Percentiles rank a stretch among this genome's conserved stretches.
phyloP scores from a whole-genome alignment of 306 rosid genomes.

The Fagus sylvatica region DNA sequence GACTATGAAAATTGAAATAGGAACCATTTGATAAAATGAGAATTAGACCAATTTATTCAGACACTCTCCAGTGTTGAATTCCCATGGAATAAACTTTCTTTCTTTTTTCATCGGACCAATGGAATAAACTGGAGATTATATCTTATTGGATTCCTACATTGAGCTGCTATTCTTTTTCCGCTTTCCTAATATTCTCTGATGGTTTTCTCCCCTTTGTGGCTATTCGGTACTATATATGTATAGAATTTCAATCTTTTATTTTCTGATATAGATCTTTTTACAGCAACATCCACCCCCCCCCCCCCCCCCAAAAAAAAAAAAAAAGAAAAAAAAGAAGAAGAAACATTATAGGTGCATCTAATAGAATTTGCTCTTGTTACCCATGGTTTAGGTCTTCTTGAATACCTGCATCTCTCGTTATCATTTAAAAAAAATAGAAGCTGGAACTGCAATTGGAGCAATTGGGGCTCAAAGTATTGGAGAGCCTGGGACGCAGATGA shows the following conservation, averaged over 20 bases:
- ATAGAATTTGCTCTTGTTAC: slow-evolving; percentile 5
- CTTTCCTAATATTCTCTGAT: background rate
- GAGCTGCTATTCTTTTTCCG: background rate
- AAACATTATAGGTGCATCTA: background rate
- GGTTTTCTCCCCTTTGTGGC: background rate
- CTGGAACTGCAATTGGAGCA: slow-evolving; percentile 92
- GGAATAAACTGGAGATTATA: background rate
- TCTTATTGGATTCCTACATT: background rate
- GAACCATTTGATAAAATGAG: background rate
- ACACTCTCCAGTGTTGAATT: background rate
- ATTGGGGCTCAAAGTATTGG: slow-evolving; percentile 99
- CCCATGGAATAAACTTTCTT: too few species aligned
- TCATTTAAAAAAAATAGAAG: slow-evolving; percentile 67
- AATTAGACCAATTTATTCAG: background rate
- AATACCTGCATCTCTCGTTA: slow-evolving; percentile 86
- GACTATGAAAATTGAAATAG: background rate
- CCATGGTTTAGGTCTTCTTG: slow-evolving; percentile 61
- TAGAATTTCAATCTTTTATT: background rate
- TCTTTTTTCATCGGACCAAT: too few species aligned
- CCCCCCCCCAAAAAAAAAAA: too few species aligned
- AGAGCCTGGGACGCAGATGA: slow-evolving; percentile 99
- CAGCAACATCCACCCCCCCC: too few species aligned
- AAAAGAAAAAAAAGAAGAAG: too few species aligned
- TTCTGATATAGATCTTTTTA: background rate
- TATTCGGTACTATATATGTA: background rate